Conservation (phyloP, 805 yeast species). For the Candida ponderosae region DNA sequence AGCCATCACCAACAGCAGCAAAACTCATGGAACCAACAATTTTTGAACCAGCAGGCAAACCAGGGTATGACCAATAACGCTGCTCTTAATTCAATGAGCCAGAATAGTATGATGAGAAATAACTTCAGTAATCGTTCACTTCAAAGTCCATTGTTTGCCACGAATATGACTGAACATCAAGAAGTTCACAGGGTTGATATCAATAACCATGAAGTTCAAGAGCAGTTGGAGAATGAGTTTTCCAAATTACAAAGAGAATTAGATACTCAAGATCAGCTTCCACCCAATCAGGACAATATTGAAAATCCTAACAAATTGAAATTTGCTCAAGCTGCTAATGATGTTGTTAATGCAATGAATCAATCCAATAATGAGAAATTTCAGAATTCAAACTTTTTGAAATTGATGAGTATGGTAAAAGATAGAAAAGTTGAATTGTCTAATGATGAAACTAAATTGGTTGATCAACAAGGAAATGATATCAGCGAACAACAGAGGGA, state of each 20-base stretch:
- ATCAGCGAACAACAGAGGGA: slow-evolving; percentile 10
- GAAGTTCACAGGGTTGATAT: slow-evolving; percentile 8
- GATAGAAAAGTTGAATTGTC: slow-evolving; percentile 16
- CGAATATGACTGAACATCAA: slow-evolving; percentile 14
- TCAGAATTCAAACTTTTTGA: slow-evolving; percentile 17
- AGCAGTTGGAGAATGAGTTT: slow-evolving; percentile 11
- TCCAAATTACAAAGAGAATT: slow-evolving; percentile 11
- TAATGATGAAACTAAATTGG: slow-evolving; percentile 16
- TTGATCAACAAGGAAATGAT: slow-evolving; percentile 17
- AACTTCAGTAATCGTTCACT: background rate
- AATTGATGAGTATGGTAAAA: slow-evolving; percentile 17
- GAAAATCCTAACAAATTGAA: slow-evolving; percentile 7
- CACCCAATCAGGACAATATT: background rate
- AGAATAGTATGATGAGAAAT: background rate
- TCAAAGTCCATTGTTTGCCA: background rate
- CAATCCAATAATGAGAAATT: slow-evolving; percentile 12
- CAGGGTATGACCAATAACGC: background rate
- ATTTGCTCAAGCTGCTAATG: slow-evolving; percentile 18
- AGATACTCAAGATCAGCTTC: background rate
- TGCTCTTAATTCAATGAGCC: no score
- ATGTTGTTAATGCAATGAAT: slow-evolving; percentile 18
- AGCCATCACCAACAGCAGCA: slow-evolving; percentile 1
- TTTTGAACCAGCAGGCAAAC: background rate
- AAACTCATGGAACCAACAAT: slow-evolving; percentile 2
- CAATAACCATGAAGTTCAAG: slow-evolving; percentile 2